Conservation (phyloP, 2,329 filamentous ascomycete genomes). For the Ophiobolus disseminans region DNA sequence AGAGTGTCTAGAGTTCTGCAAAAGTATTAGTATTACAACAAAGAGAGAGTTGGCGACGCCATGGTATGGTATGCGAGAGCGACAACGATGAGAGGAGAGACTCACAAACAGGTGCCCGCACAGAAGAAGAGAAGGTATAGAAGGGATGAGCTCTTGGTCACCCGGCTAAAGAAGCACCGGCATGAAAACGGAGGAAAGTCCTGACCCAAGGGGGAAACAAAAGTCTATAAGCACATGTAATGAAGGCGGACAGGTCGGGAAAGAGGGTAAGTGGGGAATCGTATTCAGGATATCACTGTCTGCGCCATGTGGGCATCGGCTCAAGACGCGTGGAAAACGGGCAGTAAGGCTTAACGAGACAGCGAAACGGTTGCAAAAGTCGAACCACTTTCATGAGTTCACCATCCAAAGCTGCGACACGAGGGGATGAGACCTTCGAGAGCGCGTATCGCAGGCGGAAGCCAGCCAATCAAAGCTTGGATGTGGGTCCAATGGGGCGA, state of each 20-base stretch:
- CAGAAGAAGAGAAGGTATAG: conserved; percentile 43
- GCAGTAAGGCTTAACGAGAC: conserved; percentile 35
- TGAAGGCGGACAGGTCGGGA: conserved; percentile 18
- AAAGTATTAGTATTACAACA: not conserved
- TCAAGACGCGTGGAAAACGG: conserved; percentile 38
- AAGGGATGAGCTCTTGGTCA: conserved; percentile 30
- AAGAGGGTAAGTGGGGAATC: conserved; percentile 24
- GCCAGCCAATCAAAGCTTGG: conserved; percentile 33
- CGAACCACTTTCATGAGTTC: conserved; percentile 40
- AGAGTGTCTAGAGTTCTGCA: conserved; percentile 33
- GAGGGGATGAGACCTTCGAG: conserved; percentile 31
- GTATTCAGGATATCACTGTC: conserved; percentile 37
- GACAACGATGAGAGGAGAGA: conserved; percentile 12
- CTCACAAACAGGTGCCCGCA: conserved; percentile 50
- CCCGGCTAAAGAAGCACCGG: conserved; percentile 50
- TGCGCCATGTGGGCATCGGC: conserved; percentile 34
- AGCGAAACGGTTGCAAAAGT: conserved; percentile 44
- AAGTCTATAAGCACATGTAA: conserved; percentile 48
- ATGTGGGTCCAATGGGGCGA: conserved; percentile 22
- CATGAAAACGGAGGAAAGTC: conserved; percentile 45
- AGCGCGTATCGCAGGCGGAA: conserved; percentile 37
- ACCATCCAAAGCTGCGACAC: conserved; percentile 41
- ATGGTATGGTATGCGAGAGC: conserved; percentile 10
- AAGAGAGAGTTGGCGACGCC: conserved; percentile 8
- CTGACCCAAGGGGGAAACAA: conserved; percentile 44